Percentiles rank a stretch among this genome's conserved stretches.
Conservation (phyloP, 2,329 filamentous ascomycete genomes). For the Aureobasidium sp. region DNA sequence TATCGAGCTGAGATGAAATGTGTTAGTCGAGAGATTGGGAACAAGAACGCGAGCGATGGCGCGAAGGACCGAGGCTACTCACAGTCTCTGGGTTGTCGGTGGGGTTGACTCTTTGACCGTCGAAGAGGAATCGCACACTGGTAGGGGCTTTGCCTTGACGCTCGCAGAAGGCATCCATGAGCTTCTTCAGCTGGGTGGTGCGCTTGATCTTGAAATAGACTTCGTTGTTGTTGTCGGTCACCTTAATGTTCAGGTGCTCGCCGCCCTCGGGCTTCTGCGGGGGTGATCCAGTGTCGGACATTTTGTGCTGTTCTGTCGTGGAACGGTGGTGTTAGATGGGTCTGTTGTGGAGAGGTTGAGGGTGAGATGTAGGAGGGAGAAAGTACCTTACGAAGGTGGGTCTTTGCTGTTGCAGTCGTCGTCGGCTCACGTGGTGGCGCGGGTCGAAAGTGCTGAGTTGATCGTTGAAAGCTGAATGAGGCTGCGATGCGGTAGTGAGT, state of each 20-base stretch:
- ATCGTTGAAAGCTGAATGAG: not conserved
- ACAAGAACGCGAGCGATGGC: not conserved
- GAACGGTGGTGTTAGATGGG: not conserved
- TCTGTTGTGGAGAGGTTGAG: not conserved
- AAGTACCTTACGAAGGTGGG: conserved; percentile 8
- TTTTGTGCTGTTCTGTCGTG: conserved; percentile 40
- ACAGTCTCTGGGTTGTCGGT: conserved; percentile 88
- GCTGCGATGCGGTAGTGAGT: not conserved
- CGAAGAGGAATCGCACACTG: conserved; percentile 90
- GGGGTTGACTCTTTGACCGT: conserved; percentile 84
- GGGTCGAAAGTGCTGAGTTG: not conserved
- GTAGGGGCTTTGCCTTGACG: conserved; percentile 79
- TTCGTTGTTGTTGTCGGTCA: conserved; percentile 98
- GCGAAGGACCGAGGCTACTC: conserved; percentile 35
- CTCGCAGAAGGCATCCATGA: conserved; percentile 98
- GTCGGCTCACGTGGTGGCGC: conserved; percentile 8
- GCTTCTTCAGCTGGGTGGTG: conserved; percentile 88
- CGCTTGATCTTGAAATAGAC: conserved; percentile 99
- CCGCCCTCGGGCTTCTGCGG: conserved; percentile 36
- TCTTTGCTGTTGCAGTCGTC: not conserved
- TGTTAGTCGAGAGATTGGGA: not conserved
- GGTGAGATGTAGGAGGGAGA: conserved; percentile 5
- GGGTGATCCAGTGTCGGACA: conserved; percentile 37
- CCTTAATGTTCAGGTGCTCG: conserved; percentile 98
- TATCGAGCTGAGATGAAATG: conserved; percentile 62